phyloP scores from a whole-genome alignment of 2,329 filamentous ascomycete genomes.

The Fusarium sp. region DNA sequence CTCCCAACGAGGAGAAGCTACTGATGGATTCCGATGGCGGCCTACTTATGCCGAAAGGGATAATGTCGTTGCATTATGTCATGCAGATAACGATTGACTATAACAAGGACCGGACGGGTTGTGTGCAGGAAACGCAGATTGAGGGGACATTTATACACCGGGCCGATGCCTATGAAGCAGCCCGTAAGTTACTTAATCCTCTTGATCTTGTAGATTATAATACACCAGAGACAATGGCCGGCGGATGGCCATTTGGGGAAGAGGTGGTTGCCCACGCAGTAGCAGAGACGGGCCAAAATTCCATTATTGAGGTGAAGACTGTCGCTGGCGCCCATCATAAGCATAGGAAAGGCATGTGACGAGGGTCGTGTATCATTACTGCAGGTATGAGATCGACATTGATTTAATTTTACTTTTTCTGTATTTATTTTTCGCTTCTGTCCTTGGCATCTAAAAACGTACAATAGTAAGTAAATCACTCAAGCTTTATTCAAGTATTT shows the following conservation, averaged over 20 bases:
- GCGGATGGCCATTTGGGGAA: slow-evolving; percentile 59
- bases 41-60: slow-evolving; percentile 43
- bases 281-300: slow-evolving; percentile 53
- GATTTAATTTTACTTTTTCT: no score
- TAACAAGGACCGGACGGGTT: slow-evolving; percentile 53
- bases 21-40: slow-evolving; percentile 37
- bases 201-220: slow-evolving; percentile 54
- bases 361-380: no score
- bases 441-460: no score
- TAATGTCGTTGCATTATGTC: slow-evolving; percentile 55
- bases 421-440: no score
- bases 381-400: no score
- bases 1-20: slow-evolving; percentile 53
- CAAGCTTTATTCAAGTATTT: no score
- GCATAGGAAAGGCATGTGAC: no score
- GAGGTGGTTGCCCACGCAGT: slow-evolving; percentile 60
- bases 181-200: slow-evolving; percentile 49
- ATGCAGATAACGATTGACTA: slow-evolving; percentile 59
- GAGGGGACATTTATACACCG: slow-evolving; percentile 54
- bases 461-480: no score
- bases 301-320: no score
- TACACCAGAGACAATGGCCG: slow-evolving; percentile 46
- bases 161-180: slow-evolving; percentile 52
- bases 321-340: no score
- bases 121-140: slow-evolving; percentile 54